Evolutionary conservation across 2,329 filamentous ascomycete species (phyloP).

Genomic region (Acephala macrosclerotiorum): DNA sequence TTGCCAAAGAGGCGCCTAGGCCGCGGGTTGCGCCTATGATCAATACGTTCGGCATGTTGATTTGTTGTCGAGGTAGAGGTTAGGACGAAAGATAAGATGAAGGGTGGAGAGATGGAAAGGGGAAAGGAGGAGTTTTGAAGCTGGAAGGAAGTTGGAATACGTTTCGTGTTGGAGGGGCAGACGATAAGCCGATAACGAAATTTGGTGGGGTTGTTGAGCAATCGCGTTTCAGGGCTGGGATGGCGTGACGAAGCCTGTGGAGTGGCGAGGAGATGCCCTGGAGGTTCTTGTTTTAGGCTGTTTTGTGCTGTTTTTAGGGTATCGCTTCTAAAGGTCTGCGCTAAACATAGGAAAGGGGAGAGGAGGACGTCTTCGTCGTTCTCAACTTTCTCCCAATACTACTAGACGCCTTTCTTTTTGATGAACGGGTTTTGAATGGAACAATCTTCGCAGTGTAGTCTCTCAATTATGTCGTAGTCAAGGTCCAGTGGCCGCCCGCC

Average conservation of each 20-base stretch:
- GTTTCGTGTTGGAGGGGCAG: constrained; percentile 9
- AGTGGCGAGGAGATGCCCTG: background rate
- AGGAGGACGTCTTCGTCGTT: background rate
- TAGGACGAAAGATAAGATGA: no score
- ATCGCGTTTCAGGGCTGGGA: constrained; percentile 9
- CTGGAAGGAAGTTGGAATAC: no score
- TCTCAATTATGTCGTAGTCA: no score
- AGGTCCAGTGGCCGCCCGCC: no score
- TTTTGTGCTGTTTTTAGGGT: constrained; percentile 6
- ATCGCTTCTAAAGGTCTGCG: background rate
- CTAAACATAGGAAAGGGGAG: background rate
- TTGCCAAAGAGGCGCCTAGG: constrained; percentile 67
- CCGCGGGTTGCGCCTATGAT: constrained; percentile 74
- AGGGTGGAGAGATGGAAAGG: background rate
- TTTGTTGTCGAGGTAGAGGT: background rate
- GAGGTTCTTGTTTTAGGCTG: background rate
- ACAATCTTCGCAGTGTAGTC: no score
- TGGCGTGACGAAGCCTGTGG: constrained; percentile 3
- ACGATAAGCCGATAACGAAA: background rate
- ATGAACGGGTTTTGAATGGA: no score
- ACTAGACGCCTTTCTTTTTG: no score
- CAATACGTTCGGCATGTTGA: constrained; percentile 58
- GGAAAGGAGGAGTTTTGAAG: background rate
- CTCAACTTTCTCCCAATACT: no score
- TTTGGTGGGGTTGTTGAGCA: background rate